Evolutionary conservation across 2,329 filamentous ascomycete genomes (phyloP), one percentile per base, ranked within the genome.

Genomic region (Neurospora sp.): DNA sequence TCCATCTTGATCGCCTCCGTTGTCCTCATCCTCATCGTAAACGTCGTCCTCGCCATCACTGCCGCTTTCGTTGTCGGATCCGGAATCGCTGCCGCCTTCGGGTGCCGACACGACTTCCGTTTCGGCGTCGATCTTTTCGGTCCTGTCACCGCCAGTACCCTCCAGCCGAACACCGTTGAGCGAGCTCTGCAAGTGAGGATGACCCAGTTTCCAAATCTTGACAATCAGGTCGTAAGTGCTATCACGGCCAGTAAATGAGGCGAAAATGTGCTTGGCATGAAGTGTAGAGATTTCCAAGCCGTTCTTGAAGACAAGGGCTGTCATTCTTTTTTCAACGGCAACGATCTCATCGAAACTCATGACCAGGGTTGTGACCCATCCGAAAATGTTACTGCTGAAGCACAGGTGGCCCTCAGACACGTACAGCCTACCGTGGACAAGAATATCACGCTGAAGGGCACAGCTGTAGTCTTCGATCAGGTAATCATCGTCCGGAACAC

Each of bases 341-440:
- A 98, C 92, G 70, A 99, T 92, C 80, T 99, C 96, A 77, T 99
- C 96, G 78, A 99, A 99, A 79, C 93, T 96, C 83, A 99, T 97
- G 68, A 99, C 95, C 57, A 99, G 84, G 1, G 96, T 99, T 0
- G 96, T 99, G 28, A 96, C 92, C 96, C 96, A 99, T 69, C 96
- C 96, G 66, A 99, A 87, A 74, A 99, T 99, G 78, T 99, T 99
- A 83, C 96, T 98, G 77, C 94, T 97, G 81, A 99, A 99, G 83
- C 96, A 99, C 66, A 99, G 88, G 78, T 99, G 95, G 11, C 95
- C 94, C 81, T 99, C 96, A 0, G 96, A 98, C 57, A 99, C 92
- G 77, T 99, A 99, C 15, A 99, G 86, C 52, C 96, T 88, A 6
- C 96, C 96, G 74, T 97, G 96, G 6, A 97, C 89, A 41, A 99